These are phyloP conservation scores for Rhynchosporium agropyri DNA, from an alignment of 2,329 filamentous ascomycete genomes.

Conservation along the genomic window DNA sequence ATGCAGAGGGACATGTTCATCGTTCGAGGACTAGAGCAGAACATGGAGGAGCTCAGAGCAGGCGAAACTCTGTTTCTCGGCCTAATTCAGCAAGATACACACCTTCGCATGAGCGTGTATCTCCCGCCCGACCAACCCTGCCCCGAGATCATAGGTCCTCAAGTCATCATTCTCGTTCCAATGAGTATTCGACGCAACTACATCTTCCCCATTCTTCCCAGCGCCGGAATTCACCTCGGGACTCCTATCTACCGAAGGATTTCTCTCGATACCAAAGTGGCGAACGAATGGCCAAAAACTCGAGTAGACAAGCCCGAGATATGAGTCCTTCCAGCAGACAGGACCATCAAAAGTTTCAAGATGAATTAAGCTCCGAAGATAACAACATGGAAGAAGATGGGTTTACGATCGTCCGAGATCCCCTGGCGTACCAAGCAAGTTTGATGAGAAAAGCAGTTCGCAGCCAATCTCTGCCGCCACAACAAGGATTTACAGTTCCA, in stretches of 20 bases:
- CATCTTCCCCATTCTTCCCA: neutral
- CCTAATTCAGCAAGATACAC: neutral
- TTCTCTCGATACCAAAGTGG: no score
- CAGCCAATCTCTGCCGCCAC: constrained; percentile 2
- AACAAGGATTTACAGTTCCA: neutral
- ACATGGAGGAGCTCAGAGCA: neutral
- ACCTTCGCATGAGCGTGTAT: neutral
- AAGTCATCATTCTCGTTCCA: neutral
- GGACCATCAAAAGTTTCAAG: neutral
- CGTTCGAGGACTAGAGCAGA: neutral
- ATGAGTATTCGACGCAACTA: neutral
- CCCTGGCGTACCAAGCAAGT: neutral
- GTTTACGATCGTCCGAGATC: neutral
- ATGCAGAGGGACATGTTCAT: neutral
- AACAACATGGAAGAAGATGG: neutral
- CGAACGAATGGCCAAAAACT: neutral
- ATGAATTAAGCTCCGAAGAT: neutral
- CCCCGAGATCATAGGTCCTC: neutral
- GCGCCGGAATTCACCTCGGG: neutral
- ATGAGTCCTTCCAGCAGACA: neutral
- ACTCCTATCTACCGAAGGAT: neutral
- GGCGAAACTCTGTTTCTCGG: neutral
- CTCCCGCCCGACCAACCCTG: no score
- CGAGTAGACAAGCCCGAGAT: neutral
- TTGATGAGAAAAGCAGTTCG: constrained; percentile 8